Conservation (phyloP, 2,329 filamentous ascomycete genomes). For the Apiospora aurea region DNA sequence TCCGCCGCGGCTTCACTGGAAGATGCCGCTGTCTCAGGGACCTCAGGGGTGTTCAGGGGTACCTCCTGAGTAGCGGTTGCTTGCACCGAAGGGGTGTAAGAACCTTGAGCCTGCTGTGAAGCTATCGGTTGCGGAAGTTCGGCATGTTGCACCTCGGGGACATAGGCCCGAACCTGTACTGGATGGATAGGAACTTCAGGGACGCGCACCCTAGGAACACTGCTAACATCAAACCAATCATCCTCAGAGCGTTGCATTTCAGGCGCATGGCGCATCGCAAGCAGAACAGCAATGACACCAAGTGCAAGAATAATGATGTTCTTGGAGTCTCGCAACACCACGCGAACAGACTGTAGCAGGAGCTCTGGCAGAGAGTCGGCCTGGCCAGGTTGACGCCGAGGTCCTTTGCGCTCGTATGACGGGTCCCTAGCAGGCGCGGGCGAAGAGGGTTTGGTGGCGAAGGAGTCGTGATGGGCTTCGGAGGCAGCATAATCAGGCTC, state of each 20-base stretch:
- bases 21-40: slow-evolving; percentile 16
- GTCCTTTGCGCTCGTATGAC: slow-evolving; percentile 42
- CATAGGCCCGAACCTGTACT: slow-evolving; percentile 2
- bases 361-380: slow-evolving; percentile 61
- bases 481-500: slow-evolving; percentile 13
- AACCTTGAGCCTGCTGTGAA: background rate
- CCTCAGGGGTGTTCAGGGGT: background rate
- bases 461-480: slow-evolving; percentile 5
- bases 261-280: slow-evolving; percentile 50
- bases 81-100: background rate
- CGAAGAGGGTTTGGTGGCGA: slow-evolving; percentile 26
- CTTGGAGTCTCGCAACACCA: slow-evolving; percentile 64
- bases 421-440: slow-evolving; percentile 38
- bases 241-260: slow-evolving; percentile 41
- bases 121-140: background rate
- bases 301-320: slow-evolving; percentile 65
- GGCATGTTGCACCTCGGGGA: background rate
- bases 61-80: background rate
- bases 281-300: slow-evolving; percentile 58
- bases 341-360: slow-evolving; percentile 59
- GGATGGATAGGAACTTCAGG: slow-evolving; percentile 24
- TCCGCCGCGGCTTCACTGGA: slow-evolving; percentile 25
- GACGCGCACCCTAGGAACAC: slow-evolving; percentile 26
- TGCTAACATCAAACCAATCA: slow-evolving; percentile 36
- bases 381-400: slow-evolving; percentile 42